Base-by-base conservation (phyloP, 768 basidiomycete species). In the Mycena chlorophos region DNA sequence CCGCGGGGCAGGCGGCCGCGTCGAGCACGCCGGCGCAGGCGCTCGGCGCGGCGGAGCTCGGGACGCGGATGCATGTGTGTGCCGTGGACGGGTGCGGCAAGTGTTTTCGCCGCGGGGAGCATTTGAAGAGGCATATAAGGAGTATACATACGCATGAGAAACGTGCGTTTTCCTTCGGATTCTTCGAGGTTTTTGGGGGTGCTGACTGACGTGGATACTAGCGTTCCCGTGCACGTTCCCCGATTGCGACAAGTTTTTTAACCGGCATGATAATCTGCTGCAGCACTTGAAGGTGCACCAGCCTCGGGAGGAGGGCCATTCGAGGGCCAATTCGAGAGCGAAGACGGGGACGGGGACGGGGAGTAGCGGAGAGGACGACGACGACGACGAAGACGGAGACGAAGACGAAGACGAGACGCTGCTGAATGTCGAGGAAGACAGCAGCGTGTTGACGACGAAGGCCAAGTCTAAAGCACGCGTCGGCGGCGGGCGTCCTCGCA, bases 261-360 rank as follows among this genome's bases (percentile, higher is more conserved):
- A 88, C 56, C 78, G 89, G 57, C 86, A 87, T 61, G 89, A 91
- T 66, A 91, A 91, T 68, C 80, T 91, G 29, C 77, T 87, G 45
- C 89, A 91, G 69, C 89, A 91, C 63, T 72, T 87, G 67, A 84
- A 86, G 63, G 85, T 89, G 17, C 88, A 90, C 70, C 50, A 56
- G 3, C 30, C 37, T 8, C 28, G 28, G 8, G 46, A 47, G 19
- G 46, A 5, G 10, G 46, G 8, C 6, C 13, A 29, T n/a, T 37
- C 34, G n/a, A n/a, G 12, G 34, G 34, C 12, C 12, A 37, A 37
- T 10, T 37, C 34, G 12, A 37, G 34, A n/a, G 12, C 26, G 26
- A 12, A 6, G 22, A 23, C 4, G 46, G 20, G 22, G 46, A 26
- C 26, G 46, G 19, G 26, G 46, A 20, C 26, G 52, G 26, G n/a